Conservation (phyloP, 116 monocot genomes). For the Dioscorea cayenensis region DNA sequence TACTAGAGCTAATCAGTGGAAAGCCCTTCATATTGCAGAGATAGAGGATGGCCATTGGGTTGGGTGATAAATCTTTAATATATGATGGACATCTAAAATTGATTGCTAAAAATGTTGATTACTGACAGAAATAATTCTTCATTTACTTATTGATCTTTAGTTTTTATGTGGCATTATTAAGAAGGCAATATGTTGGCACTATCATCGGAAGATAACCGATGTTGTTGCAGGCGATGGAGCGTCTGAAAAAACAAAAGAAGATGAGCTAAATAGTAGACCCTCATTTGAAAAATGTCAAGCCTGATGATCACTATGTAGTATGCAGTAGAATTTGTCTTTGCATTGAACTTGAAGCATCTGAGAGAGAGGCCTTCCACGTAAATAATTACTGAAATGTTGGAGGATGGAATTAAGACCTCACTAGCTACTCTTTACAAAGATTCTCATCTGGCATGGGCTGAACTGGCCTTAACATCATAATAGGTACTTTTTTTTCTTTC, state of each 20-base stretch:
- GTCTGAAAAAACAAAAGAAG: slow-evolving; percentile 48
- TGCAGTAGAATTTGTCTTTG: slow-evolving; percentile 63
- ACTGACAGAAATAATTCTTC: neutral
- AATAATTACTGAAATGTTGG: slow-evolving; percentile 63
- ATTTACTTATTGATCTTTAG: neutral
- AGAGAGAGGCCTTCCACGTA: slow-evolving; percentile 86
- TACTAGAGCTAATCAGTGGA: too few species aligned
- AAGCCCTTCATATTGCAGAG: too few species aligned
- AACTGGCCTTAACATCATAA: slow-evolving; percentile 47
- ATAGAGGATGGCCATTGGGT: too few species aligned
- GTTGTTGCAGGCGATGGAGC: slow-evolving; percentile 50
- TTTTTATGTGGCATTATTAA: neutral
- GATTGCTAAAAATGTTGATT: too few species aligned
- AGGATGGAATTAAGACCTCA: slow-evolving; percentile 73
- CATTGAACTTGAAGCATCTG: slow-evolving; percentile 53
- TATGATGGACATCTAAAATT: too few species aligned
- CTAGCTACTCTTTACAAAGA: slow-evolving; percentile 47
- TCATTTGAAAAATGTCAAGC: slow-evolving; percentile 53
- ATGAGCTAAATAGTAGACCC: slow-evolving; percentile 60
- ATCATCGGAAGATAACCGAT: neutral
- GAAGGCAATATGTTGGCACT: neutral
- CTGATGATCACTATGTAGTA: slow-evolving; percentile 52
- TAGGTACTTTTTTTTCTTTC: slow-evolving; percentile 6
- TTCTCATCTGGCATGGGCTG: slow-evolving; percentile 75
- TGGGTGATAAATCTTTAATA: too few species aligned